Conservation (phyloP, 768 basidiomycete genomes). For the Leccinum olivaceopallidum region DNA sequence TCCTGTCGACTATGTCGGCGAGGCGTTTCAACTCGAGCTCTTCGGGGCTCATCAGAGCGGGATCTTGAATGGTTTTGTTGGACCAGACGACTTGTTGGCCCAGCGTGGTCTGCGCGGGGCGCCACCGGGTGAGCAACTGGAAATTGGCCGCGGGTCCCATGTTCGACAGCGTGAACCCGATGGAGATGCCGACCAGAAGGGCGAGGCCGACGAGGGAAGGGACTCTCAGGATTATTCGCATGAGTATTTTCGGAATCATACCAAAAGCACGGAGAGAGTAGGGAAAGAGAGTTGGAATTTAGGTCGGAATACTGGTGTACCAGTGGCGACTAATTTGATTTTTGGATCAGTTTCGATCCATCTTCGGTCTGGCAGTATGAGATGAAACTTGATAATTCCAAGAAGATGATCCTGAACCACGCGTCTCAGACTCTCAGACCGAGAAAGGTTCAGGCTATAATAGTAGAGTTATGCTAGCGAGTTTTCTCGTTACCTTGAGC, state of each 20-base stretch:
- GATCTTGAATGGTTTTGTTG: constrained; percentile 6
- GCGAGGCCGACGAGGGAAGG: constrained; percentile 20
- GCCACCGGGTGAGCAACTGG: constrained; percentile 17
- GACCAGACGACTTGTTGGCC: constrained; percentile 15
- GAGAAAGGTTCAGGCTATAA: background rate
- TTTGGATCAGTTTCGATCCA: background rate
- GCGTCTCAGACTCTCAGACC: background rate
- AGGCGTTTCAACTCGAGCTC: constrained; percentile 34
- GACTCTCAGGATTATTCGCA: constrained; percentile 8
- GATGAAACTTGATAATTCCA: background rate
- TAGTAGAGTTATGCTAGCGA: background rate
- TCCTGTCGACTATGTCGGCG: constrained; percentile 36
- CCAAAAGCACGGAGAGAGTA: background rate
- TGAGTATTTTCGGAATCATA: background rate
- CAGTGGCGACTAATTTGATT: background rate
- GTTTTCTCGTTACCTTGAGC: background rate
- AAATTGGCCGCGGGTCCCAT: constrained; percentile 15
- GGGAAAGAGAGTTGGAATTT: background rate
- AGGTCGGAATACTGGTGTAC: background rate
- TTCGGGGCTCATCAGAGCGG: background rate
- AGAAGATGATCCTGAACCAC: background rate
- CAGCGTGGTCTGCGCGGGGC: constrained; percentile 13
- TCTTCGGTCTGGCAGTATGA: background rate
- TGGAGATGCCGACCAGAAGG: constrained; percentile 29
- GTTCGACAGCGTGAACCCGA: constrained; percentile 28